Conservation (phyloP, 1,284 basidiomycete genomes). For the Leccinum solheimii region DNA sequence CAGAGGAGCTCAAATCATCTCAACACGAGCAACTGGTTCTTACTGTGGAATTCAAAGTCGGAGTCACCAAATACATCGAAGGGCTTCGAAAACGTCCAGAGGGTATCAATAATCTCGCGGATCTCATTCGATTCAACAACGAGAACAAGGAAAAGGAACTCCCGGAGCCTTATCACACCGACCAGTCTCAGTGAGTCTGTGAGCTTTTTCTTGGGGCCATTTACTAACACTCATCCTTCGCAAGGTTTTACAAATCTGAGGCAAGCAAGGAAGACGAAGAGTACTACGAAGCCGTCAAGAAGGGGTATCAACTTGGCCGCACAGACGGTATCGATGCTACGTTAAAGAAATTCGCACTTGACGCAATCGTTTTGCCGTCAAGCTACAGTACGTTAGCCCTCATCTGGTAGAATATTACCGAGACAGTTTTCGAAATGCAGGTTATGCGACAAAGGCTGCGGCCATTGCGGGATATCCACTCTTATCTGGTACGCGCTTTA, state of each 20-base stretch:
- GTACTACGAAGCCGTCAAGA: slow-evolving; percentile 41
- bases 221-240: not conserved
- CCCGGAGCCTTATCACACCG: slow-evolving; percentile 39
- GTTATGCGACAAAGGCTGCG: slow-evolving; percentile 22
- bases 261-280: slow-evolving; percentile 38
- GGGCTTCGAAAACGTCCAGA: slow-evolving; percentile 26
- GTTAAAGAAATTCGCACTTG: slow-evolving; percentile 42
- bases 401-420: not conserved
- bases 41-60: slow-evolving; percentile 44
- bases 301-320: slow-evolving; percentile 39
- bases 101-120: slow-evolving; percentile 40
- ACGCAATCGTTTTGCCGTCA: slow-evolving; percentile 47
- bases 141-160: slow-evolving; percentile 44
- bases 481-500: slow-evolving; percentile 21
- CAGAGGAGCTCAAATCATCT: slow-evolving; percentile 35
- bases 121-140: slow-evolving; percentile 46
- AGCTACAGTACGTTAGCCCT: slow-evolving; percentile 22
- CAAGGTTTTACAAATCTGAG: slow-evolving; percentile 41
- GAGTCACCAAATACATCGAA: slow-evolving; percentile 26
- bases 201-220: not conserved
- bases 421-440: not conserved
- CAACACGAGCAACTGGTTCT: slow-evolving; percentile 38
- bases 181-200: slow-evolving; percentile 40
- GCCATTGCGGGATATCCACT: slow-evolving; percentile 32
- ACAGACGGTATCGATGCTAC: slow-evolving; percentile 48